phyloP scores from a whole-genome alignment of 106 monocot genomes.

The Posidonia australis region DNA sequence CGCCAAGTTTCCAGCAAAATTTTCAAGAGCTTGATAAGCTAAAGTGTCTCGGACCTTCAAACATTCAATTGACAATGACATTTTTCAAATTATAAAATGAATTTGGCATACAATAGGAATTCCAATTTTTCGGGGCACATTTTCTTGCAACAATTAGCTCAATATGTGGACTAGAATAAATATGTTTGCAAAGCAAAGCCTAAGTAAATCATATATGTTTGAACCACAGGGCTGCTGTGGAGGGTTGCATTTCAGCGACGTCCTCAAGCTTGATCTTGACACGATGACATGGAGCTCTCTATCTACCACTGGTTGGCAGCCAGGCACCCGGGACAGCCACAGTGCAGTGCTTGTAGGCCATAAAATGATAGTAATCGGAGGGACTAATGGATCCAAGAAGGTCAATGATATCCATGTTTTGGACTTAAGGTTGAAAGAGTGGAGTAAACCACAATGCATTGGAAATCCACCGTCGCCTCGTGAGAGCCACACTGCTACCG shows the following conservation, averaged over 20 bases:
- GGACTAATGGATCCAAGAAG: constrained; percentile 77
- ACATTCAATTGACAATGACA: too few species aligned
- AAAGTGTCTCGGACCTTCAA: too few species aligned
- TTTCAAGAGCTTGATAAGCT: too few species aligned
- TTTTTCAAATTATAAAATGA: too few species aligned
- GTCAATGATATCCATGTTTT: constrained; percentile 77
- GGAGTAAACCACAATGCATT: constrained; percentile 53
- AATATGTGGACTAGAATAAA: too few species aligned
- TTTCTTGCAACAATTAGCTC: too few species aligned
- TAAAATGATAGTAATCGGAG: constrained; percentile 68
- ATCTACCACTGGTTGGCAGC: constrained; percentile 49
- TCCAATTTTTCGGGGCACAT: too few species aligned
- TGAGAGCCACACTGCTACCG: constrained; percentile 74
- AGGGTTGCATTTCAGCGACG: constrained; percentile 79
- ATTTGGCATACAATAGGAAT: too few species aligned
- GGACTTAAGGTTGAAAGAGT: constrained; percentile 61
- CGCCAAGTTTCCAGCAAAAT: too few species aligned
- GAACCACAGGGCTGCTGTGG: constrained; percentile 73
- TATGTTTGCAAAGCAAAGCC: not conserved
- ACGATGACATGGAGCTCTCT: constrained; percentile 74
- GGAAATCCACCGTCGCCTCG: constrained; percentile 58
- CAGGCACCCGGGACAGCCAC: constrained; percentile 84
- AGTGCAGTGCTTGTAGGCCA: constrained; percentile 41
- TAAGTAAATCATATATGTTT: not conserved
- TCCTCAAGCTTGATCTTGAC: constrained; percentile 61